These are phyloP conservation scores for Heritiera fomes DNA, from an alignment of 345 rosid genomes.

Conservation along the genomic window DNA sequence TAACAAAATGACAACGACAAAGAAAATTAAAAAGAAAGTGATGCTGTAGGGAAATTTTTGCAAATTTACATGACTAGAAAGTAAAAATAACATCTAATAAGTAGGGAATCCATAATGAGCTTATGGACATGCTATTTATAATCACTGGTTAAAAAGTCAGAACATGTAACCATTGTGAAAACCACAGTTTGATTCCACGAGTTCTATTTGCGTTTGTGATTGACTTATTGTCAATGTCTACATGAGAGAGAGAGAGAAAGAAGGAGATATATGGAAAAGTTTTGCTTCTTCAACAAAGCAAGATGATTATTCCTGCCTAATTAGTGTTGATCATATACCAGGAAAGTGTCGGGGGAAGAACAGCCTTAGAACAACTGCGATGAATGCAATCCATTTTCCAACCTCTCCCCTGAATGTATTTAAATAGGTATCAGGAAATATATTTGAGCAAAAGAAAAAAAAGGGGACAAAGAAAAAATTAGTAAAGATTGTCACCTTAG, in stretches of 20 bases:
- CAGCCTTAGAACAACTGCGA: constrained; percentile 65
- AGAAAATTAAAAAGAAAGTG: neutral
- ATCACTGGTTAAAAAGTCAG: no score
- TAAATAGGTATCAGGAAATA: neutral
- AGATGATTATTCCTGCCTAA: neutral
- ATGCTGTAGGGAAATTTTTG: neutral
- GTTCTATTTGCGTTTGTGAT: neutral
- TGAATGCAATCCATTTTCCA: constrained; percentile 90
- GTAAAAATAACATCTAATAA: neutral
- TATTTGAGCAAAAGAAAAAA: neutral
- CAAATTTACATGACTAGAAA: neutral
- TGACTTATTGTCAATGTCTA: neutral
- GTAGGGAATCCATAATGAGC: neutral
- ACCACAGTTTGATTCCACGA: neutral
- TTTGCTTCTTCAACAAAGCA: neutral
- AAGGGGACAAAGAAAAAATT: neutral
- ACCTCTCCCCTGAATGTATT: constrained; percentile 60
- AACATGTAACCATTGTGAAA: neutral
- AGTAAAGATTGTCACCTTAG: constrained; percentile 52
- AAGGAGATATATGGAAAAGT: no score
- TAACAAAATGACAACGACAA: no score
- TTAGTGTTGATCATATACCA: constrained; percentile 40
- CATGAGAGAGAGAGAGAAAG: neutral
- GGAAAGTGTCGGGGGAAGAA: constrained; percentile 81
- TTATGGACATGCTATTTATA: no score